Evolutionary conservation across 768 basidiomycete species (phyloP), one percentile per base, ranked within the genome.

Genomic region (Amanita inopinata): DNA sequence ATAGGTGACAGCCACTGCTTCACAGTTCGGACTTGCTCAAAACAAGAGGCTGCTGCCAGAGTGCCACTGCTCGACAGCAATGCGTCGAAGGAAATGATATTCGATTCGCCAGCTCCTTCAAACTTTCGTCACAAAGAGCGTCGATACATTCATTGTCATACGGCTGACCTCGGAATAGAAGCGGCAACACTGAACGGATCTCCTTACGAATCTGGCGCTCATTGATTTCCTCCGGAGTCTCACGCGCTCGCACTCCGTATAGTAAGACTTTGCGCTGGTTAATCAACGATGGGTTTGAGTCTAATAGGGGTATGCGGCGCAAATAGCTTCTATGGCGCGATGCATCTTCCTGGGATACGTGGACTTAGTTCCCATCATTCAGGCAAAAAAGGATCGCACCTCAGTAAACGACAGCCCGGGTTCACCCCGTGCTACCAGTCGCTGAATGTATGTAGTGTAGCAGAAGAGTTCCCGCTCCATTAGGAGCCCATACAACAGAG

Each of bases 371-470:
- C 51, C 23, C n/a, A 22, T 42, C 17, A 20, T 39, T 6, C n/a
- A 14, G 49, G 18, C 17, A 22, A 8, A 25, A 17, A 5, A 22
- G 20, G 39, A 5, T 50, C 70, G 24, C 51, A 81, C 82, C 59
- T 79, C 72, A 11, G 59, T 57, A 48, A 56, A 67, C 3, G 70
- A 70, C 25, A 87, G 57, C 5, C 78, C 82, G 0, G 59, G 51
- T 55, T 89, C 87, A 6, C 83, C 80, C 12, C 88, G 73, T 3
- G 85, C 85, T 42, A 91, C 76, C n/a, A 90, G 66, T 31, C 84
- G 74, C 52, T 87, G 83, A 28, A 89, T 73, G 52, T 89, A 90
- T 31, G 67, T 69, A 10, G 75, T 66, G 51, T 85, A 89, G 5
- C 80, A 82, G 56, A 89, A 89, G 14, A 87, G 55, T 10, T 72